These are phyloP conservation scores for Tuber borchii DNA, from an alignment of 495 filamentous ascomycete genomes.

Conservation along the genomic window DNA sequence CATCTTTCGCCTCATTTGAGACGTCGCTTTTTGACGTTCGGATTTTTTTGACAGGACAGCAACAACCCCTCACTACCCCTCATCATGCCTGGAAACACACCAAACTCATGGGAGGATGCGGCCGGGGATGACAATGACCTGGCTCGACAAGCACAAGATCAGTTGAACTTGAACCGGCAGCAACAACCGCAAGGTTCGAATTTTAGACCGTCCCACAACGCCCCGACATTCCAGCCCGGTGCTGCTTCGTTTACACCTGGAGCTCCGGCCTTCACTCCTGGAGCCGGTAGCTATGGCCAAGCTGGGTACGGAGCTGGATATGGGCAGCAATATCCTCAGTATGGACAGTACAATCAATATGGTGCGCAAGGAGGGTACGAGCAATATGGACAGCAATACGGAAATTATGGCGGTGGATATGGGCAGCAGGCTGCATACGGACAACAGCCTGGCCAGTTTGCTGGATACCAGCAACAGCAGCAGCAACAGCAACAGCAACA, in stretches of 20 bases:
- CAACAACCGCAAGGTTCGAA: conserved; percentile 45
- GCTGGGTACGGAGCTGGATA: conserved; percentile 52
- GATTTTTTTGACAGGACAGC: conserved; percentile 1
- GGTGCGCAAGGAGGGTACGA: conserved; percentile 41
- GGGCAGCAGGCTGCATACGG: conserved; percentile 29
- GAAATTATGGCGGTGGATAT: conserved; percentile 45
- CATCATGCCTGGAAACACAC: conserved; percentile 69
- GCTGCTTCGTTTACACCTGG: conserved; percentile 75
- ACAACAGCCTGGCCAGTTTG: conserved; percentile 44
- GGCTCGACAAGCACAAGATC: conserved; percentile 68
- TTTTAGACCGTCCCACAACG: conserved; percentile 33
- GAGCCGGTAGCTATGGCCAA: conserved; percentile 55
- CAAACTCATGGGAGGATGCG: conserved; percentile 95
- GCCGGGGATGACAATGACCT: conserved; percentile 80
- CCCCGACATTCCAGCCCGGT: conserved; percentile 60
- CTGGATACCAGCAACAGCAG: conserved; percentile 43
- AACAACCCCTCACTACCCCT: conserved; percentile 34
- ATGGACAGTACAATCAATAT: conserved; percentile 45
- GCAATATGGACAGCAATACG: conserved; percentile 47
- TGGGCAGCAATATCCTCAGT: conserved; percentile 53
- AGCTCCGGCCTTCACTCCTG: conserved; percentile 70
- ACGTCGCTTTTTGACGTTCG: not conserved
- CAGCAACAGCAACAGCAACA: conserved; percentile 48
- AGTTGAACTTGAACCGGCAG: conserved; percentile 60
- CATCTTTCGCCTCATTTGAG: not conserved